Conservation (phyloP, 2,329 filamentous ascomycete genomes). For the Neonectria hederae region DNA sequence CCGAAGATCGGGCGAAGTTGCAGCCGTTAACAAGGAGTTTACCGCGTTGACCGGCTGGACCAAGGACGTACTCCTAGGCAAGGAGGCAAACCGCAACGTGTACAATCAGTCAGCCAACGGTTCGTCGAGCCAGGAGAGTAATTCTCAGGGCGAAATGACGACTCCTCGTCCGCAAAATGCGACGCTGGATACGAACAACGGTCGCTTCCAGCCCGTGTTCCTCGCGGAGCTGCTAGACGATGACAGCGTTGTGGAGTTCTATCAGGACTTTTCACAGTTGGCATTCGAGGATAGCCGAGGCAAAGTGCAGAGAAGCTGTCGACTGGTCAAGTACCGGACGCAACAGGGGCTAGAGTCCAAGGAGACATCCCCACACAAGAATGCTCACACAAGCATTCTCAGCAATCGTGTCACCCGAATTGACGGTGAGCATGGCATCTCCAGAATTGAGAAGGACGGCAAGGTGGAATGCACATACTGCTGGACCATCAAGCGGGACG, state of each 20-base stretch:
- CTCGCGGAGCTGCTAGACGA: constrained; percentile 93
- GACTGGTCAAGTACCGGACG: constrained; percentile 88
- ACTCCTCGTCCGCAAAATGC: constrained; percentile 63
- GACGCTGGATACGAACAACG: constrained; percentile 55
- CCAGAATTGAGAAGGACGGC: constrained; percentile 83
- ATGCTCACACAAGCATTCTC: constrained; percentile 56
- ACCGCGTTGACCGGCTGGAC: constrained; percentile 95
- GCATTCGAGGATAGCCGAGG: constrained; percentile 92
- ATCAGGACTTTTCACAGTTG: constrained; percentile 92
- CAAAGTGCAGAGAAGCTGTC: constrained; percentile 83
- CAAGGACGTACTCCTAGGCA: constrained; percentile 86
- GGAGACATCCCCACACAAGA: constrained; percentile 57
- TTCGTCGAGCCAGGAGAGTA: constrained; percentile 49
- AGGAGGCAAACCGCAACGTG: constrained; percentile 84
- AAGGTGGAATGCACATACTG: constrained; percentile 96
- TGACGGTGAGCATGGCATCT: constrained; percentile 81
- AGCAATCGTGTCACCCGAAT: constrained; percentile 70
- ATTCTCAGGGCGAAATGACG: constrained; percentile 50
- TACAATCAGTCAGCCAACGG: constrained; percentile 52
- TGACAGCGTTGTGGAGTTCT: constrained; percentile 92
- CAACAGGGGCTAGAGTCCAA: constrained; percentile 64
- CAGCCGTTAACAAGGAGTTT: constrained; percentile 95
- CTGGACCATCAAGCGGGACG: constrained; percentile 96
- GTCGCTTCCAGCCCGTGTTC: constrained; percentile 80
- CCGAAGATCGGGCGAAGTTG: constrained; percentile 92